Base-by-base conservation (phyloP, 768 basidiomycete genomes). In the Mrakia frigida region DNA sequence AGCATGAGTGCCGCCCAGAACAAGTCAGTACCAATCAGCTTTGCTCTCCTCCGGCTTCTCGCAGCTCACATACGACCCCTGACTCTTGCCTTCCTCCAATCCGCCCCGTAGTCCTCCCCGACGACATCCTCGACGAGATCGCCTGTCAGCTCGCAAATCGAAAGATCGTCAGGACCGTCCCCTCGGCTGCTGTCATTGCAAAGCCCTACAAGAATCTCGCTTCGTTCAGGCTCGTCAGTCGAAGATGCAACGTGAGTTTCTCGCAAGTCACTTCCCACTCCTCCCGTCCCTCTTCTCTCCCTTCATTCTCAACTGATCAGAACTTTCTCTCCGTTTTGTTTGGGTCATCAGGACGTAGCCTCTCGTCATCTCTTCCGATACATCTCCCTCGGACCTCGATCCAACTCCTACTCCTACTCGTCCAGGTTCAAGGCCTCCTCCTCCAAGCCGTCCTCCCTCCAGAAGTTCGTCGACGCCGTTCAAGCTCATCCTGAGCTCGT, bases 61-160 rank as follows among this genome's bases (percentile, higher is more conserved):
- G 16, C 21, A 2, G 16, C 21, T 18, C 18, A 21, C 0, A 18
- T 6, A 2, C 46, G 46, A 50, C 46, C 13, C 21, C 46, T 50
- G 10, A 43, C 43, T 43, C 43, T 14, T 43, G 11, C 46, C 16
- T 50, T 18, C 46, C 18, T 50, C 46, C 46, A 14, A 50, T 18
- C 13, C 6, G 2, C 46, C 46, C 21, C 46, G 4, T 50, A 2
- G 16, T 50, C 46, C 59, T 60, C 4, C 59, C 59, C n/a, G 33
- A 60, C 59, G 59, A 60, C n/a, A 60, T 33, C 59, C 59, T 28
- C 59, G 59, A 60, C 10, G 59, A 60, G n/a, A 31, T 60, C 59
- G 23, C 59, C 16, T 33, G 59, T 28, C 59, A 28, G n/a, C n/a
- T 60, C n/a, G 59, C 59, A 28, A 18, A 33, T 16, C n/a, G 59